Conservation (phyloP, 2,329 filamentous ascomycete genomes). For the Hymenoscyphus infarciens region DNA sequence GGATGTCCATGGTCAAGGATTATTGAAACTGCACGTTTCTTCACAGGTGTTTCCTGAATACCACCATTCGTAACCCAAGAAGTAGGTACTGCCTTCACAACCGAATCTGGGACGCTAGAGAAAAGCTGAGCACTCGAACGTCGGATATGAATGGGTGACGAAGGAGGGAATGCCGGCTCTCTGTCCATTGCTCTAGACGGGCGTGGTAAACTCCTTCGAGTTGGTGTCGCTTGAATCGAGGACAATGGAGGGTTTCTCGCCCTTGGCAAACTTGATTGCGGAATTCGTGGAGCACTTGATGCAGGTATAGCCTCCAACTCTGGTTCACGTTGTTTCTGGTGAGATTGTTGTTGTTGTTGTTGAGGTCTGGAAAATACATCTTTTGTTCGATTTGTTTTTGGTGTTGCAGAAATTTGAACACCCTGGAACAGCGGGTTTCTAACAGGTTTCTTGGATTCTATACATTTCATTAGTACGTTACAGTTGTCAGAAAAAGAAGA, state of each 20-base stretch:
- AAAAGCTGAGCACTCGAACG: slow-evolving; percentile 31
- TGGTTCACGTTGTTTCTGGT: slow-evolving; percentile 15
- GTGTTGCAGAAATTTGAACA: slow-evolving; percentile 36
- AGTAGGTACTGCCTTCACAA: slow-evolving; percentile 13
- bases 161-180: slow-evolving; percentile 19
- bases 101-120: slow-evolving; percentile 25
- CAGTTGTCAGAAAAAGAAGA: slow-evolving; percentile 12
- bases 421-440: slow-evolving; percentile 36
- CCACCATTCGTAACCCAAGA: slow-evolving; percentile 12
- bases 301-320: slow-evolving; percentile 21
- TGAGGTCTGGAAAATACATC: slow-evolving; percentile 25
- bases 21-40: slow-evolving; percentile 7
- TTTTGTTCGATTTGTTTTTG: slow-evolving; percentile 31
- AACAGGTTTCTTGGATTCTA: slow-evolving; percentile 51
- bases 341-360: slow-evolving; percentile 11
- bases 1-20: slow-evolving; percentile 23
- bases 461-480: slow-evolving; percentile 32
- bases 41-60: slow-evolving; percentile 29
- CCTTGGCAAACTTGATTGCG: slow-evolving; percentile 26
- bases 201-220: slow-evolving; percentile 15
- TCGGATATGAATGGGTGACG: slow-evolving; percentile 28
- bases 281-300: slow-evolving; percentile 31
- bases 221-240: slow-evolving; percentile 33
- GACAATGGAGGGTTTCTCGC: slow-evolving; percentile 22
- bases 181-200: background rate